Evolutionary conservation across 2,329 filamentous ascomycete genomes (phyloP).

Genomic region (Colletotrichum shisoi): DNA sequence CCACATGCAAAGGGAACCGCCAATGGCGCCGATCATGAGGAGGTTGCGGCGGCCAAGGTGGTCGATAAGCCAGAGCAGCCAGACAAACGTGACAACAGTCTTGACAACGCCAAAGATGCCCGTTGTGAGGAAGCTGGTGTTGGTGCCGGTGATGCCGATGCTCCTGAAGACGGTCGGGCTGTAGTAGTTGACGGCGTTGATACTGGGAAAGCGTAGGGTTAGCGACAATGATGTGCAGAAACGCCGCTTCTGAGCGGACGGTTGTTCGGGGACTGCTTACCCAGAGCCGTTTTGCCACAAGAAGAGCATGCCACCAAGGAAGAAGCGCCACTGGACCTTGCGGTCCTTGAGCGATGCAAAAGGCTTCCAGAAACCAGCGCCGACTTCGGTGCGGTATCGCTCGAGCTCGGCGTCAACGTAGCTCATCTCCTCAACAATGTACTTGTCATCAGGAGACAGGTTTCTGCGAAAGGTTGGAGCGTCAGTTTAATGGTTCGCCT

Average conservation of each 20-base stretch:
- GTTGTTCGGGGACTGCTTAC: background rate
- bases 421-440: constrained; percentile 76
- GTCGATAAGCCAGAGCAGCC: constrained; percentile 74
- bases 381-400: constrained; percentile 67
- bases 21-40: constrained; percentile 68
- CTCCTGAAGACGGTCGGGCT: constrained; percentile 71
- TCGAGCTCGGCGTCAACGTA: constrained; percentile 76
- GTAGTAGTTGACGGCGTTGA: constrained; percentile 83
- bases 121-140: constrained; percentile 64
- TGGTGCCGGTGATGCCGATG: constrained; percentile 57
- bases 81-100: constrained; percentile 72
- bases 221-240: background rate
- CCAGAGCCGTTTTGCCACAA: constrained; percentile 77
- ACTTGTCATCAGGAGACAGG: constrained; percentile 63
- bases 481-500: background rate
- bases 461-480: constrained; percentile 52
- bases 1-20: constrained; percentile 67
- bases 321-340: constrained; percentile 73
- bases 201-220: constrained; percentile 55
- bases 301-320: constrained; percentile 77
- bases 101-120: constrained; percentile 82
- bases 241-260: background rate
- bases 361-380: constrained; percentile 77
- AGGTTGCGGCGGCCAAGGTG: constrained; percentile 63
- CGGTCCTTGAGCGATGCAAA: constrained; percentile 66